A percentile compares a stretch with the other conserved stretches of the same genome.
Evolutionary conservation across 2,329 filamentous ascomycete genomes (phyloP).

Genomic region (Aspergillus neoniger): DNA sequence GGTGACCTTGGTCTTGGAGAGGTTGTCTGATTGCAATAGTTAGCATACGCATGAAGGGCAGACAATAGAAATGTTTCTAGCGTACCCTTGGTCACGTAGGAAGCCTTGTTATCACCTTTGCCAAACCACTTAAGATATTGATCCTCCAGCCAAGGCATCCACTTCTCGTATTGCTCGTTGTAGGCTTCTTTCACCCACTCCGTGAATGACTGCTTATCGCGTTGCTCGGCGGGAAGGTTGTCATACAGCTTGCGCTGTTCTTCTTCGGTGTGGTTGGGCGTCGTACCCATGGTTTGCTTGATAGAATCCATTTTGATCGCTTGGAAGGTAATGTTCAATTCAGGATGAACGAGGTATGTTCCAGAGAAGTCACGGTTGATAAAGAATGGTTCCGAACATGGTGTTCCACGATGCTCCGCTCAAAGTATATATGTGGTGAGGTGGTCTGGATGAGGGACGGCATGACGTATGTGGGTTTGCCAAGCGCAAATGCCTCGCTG

Average conservation of each 20-base stretch:
- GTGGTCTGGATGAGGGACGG: not conserved
- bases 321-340: too few relatives aligned
- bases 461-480: not conserved
- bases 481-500: not conserved
- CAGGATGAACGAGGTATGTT: not conserved
- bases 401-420: not conserved
- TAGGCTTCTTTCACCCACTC: constrained; percentile 51
- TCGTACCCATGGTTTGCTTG: constrained; percentile 5
- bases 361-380: not conserved
- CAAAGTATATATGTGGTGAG: not conserved
- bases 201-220: constrained; percentile 27
- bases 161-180: constrained; percentile 56
- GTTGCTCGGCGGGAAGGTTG: constrained; percentile 19
- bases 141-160: constrained; percentile 61
- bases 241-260: constrained; percentile 25
- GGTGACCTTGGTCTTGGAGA: constrained; percentile 56
- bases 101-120: constrained; percentile 57
- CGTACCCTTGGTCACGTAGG: constrained; percentile 55
- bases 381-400: not conserved
- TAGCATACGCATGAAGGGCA: not conserved
- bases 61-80: not conserved
- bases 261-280: constrained; percentile 19
- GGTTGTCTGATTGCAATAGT: constrained; percentile 41
- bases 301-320: constrained; percentile 1
- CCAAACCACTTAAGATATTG: constrained; percentile 58